Percentiles rank a stretch among this genome's conserved stretches.
Conservation (phyloP, 1,139 yeast genomes). For the Maudiozyma humilis region DNA sequence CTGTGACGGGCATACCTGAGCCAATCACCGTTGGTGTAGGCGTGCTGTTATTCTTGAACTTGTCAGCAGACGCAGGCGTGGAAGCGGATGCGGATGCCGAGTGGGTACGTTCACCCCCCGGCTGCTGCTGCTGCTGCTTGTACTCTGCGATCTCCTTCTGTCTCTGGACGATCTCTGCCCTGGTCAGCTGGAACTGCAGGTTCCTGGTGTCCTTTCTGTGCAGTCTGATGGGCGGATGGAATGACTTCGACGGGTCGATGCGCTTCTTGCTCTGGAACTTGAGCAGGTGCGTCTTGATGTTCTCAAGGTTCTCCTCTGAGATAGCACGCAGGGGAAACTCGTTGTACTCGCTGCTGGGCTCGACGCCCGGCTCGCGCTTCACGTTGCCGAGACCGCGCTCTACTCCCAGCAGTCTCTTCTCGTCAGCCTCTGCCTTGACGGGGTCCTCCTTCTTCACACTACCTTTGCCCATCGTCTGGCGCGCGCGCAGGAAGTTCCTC, state of each 20-base stretch:
- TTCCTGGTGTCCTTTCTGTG: slow-evolving; percentile 91
- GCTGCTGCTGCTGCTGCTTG: slow-evolving; percentile 31
- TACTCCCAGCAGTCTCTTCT: slow-evolving; percentile 22
- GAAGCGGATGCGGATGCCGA: no score
- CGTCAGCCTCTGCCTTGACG: slow-evolving; percentile 23
- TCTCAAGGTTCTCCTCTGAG: slow-evolving; percentile 61
- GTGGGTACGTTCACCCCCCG: no score
- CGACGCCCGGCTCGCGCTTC: slow-evolving; percentile 5
- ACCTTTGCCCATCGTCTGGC: slow-evolving; percentile 17
- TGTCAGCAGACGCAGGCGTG: not conserved
- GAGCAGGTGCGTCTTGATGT: slow-evolving; percentile 70
- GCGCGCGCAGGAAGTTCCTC: slow-evolving; percentile 29
- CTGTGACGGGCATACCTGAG: not conserved
- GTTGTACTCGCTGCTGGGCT: slow-evolving; percentile 26
- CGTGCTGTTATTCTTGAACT: not conserved
- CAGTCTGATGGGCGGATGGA: slow-evolving; percentile 73
- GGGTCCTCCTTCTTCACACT: slow-evolving; percentile 31
- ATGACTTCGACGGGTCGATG: slow-evolving; percentile 63
- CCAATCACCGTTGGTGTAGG: not conserved
- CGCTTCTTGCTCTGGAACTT: slow-evolving; percentile 67
- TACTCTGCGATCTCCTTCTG: slow-evolving; percentile 35
- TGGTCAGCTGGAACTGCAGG: slow-evolving; percentile 73
- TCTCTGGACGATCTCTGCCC: slow-evolving; percentile 48
- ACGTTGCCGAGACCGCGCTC: slow-evolving; percentile 10
- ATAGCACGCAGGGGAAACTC: slow-evolving; percentile 56